A percentile compares a stretch with the other conserved stretches of the same genome.
These are phyloP conservation scores for Oxalis stricta DNA, from an alignment of 441 rosid genomes.

Conservation along the genomic window DNA sequence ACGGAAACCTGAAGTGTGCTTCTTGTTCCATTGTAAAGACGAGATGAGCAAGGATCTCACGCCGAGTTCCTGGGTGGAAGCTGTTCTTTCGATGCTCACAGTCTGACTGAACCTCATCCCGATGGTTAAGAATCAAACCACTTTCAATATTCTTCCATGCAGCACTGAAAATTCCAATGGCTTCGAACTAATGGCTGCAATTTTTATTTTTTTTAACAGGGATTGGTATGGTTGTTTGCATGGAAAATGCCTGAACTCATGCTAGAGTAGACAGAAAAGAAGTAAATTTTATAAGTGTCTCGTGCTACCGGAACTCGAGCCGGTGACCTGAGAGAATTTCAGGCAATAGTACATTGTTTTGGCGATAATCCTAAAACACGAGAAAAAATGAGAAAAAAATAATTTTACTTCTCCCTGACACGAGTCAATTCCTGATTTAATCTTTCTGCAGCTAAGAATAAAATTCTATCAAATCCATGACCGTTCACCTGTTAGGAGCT, in stretches of 20 bases:
- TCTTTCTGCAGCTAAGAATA: constrained; percentile 12
- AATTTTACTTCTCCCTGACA: too few relatives aligned
- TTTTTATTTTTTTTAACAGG: constrained; percentile 7
- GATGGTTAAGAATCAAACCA: constrained; percentile 7
- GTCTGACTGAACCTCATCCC: constrained; percentile 16
- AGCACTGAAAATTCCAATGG: too few relatives aligned
- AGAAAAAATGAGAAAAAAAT: too few relatives aligned
- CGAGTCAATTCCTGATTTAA: neutral
- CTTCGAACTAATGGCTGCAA: neutral
- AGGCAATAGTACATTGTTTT: constrained; percentile 17
- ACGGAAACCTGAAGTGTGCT: neutral
- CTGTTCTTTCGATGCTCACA: constrained; percentile 13
- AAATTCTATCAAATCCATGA: constrained; percentile 26
- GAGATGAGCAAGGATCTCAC: constrained; percentile 23
- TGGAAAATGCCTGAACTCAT: constrained; percentile 16
- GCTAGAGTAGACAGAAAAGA: constrained; percentile 17
- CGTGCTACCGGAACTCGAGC: constrained; percentile 18
- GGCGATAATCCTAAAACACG: constrained; percentile 8
- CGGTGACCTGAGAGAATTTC: constrained; percentile 21
- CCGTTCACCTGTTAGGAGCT: constrained; percentile 26
- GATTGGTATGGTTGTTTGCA: constrained; percentile 13
- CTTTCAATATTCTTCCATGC: neutral
- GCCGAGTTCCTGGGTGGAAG: constrained; percentile 26
- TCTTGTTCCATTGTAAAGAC: constrained; percentile 5
- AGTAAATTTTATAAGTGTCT: constrained; percentile 23